phyloP scores from a whole-genome alignment of 768 basidiomycete genomes.

The Trametes meyenii region DNA sequence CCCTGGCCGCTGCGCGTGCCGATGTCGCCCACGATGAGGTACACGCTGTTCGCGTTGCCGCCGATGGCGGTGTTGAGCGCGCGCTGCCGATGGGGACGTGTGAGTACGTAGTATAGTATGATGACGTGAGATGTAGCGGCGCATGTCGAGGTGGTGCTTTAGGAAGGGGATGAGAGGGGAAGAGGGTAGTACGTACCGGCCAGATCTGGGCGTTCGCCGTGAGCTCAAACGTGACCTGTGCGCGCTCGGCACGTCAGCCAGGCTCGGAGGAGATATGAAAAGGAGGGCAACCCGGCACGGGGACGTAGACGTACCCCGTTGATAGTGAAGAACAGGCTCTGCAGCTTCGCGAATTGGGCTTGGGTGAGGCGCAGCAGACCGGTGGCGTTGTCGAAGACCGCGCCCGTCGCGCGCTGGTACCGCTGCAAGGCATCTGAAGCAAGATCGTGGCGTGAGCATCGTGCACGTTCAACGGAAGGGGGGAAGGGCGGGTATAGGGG shows the following conservation, averaged over 20 bases:
- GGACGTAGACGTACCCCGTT: constrained; percentile 25
- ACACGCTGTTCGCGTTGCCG: constrained; percentile 39
- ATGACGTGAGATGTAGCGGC: neutral
- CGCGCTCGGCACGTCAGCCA: neutral
- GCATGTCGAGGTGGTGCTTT: neutral
- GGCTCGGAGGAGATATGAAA: neutral
- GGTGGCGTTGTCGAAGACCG: constrained; percentile 32
- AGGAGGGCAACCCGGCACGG: no score
- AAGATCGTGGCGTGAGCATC: neutral
- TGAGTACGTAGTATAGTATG: no score
- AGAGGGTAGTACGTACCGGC: constrained; percentile 30
- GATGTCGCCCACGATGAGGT: constrained; percentile 42
- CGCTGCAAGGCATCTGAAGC: constrained; percentile 34
- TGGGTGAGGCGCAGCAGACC: constrained; percentile 36
- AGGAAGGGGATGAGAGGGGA: neutral
- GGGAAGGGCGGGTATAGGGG: no score
- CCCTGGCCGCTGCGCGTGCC: constrained; percentile 47
- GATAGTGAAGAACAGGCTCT: constrained; percentile 38
- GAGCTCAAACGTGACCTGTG: constrained; percentile 29
- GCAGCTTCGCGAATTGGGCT: constrained; percentile 34
- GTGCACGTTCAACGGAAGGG: no score
- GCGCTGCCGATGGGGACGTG: constrained; percentile 15
- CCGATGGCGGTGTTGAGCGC: constrained; percentile 48
- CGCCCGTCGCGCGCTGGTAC: constrained; percentile 39
- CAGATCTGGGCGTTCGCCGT: constrained; percentile 39